Base-by-base conservation (phyloP, 2,329 filamentous ascomycete genomes). In the Penicillium sp. region DNA sequence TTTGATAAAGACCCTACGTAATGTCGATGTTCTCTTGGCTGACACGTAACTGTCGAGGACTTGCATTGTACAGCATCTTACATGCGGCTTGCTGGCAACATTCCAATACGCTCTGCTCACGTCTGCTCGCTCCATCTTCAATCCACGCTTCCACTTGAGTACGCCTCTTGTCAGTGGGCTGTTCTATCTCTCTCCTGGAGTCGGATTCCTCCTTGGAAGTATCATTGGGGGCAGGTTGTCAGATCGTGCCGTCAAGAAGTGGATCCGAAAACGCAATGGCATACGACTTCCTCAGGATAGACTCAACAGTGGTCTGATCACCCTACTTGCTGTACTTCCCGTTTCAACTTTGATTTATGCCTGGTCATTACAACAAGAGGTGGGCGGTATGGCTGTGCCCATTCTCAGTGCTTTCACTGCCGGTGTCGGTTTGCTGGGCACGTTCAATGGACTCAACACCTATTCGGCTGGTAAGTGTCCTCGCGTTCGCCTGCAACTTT, bases 101-200 rank as follows among this genome's bases (percentile, higher is more conserved):
- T 88, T 89, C 65, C 86, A 88, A 64, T 87, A 87, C 65, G 75
- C 74, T 2, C 72, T 86, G 2, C 74, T 86, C 9, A 85, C 84
- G 0, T 82, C 81, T 0, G 85, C 86, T 47, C 82, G 85, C 13
- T 85, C 86, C 55, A 78, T 88, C 11, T 75, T 90, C 43, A 88
- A 88, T 58, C 85, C 85, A 0, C 81, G 85, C 25, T 89, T 89
- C 70, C 67, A 82, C 46, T 74, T 89, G 7, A 79, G 79, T 0
- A 74, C 80, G 0, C 84, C 85, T 0, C 73, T 88, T 7, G 76
- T 86, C 55, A 80, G 77, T 1, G 85, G 84, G 0, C 75, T 89
- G 2, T 88, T 90, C 69, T 90, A 88, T 62, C 79, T 89, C 27
- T 83, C 85, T 0, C 86, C 86, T 0, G 86, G 85, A 3, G 76